A percentile compares a stretch with the other conserved stretches of the same genome.
These are phyloP conservation scores for Leccinum variicolor DNA, from an alignment of 768 basidiomycete species.

Conservation along the genomic window DNA sequence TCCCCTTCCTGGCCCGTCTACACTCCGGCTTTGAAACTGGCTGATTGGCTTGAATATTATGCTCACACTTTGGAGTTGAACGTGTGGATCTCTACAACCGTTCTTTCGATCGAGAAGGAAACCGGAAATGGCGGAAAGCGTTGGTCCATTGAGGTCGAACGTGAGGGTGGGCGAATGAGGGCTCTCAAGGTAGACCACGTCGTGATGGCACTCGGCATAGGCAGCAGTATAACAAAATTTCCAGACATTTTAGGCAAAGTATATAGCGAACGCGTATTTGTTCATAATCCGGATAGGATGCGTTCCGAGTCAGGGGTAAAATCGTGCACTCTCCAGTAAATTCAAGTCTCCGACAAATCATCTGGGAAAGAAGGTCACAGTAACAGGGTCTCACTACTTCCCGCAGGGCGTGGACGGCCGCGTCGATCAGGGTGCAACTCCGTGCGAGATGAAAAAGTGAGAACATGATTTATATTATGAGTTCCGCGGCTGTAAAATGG, in stretches of 20 bases:
- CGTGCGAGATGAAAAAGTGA: too few relatives aligned
- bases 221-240: conserved; percentile 41
- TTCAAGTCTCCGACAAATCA: conserved; percentile 55
- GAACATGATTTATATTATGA: too few relatives aligned
- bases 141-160: conserved; percentile 43
- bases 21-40: conserved; percentile 53
- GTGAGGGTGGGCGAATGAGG: conserved; percentile 34
- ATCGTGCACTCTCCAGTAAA: conserved; percentile 55
- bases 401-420: too few relatives aligned
- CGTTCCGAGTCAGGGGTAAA: conserved; percentile 63
- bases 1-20: conserved; percentile 57
- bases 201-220: conserved; percentile 49
- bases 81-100: conserved; percentile 54
- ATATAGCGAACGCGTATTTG: conserved; percentile 1
- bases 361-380: conserved; percentile 65
- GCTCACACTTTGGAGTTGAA: conserved; percentile 59
- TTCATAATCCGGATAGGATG: conserved; percentile 35
- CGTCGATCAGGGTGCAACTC: too few relatives aligned
- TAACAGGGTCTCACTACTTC: too few relatives aligned
- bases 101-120: conserved; percentile 25
- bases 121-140: conserved; percentile 30
- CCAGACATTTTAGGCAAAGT: conserved; percentile 46
- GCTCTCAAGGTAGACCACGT: conserved; percentile 45
- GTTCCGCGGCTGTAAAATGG: too few relatives aligned
- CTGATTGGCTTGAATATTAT: conserved; percentile 67